Percentiles rank a stretch among this genome's conserved stretches.
phyloP scores from a whole-genome alignment of 1,139 yeast genomes.

The Trichomonascaceae sp. region DNA sequence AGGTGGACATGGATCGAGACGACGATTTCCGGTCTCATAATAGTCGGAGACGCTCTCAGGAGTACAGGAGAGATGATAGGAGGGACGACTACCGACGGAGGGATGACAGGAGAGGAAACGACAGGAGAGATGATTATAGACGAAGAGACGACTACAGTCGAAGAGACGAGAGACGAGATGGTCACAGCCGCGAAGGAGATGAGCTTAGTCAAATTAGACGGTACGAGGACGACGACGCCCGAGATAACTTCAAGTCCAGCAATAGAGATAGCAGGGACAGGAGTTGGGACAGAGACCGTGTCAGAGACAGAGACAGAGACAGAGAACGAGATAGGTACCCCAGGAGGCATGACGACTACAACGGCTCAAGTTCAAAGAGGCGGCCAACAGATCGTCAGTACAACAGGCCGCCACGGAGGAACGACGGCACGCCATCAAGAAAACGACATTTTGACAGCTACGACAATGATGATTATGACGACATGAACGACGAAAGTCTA shows the following conservation, averaged over 20 bases:
- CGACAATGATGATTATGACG: too few species aligned
- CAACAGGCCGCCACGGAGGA: constrained; percentile 9
- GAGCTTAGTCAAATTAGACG: constrained; percentile 8
- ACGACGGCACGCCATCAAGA: constrained; percentile 7
- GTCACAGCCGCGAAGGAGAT: constrained; percentile 5
- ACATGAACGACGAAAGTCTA: too few species aligned
- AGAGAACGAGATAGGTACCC: too few species aligned
- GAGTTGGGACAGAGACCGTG: constrained; percentile 4
- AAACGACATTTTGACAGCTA: constrained; percentile 3
- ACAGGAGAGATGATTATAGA: constrained; percentile 1
- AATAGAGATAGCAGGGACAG: constrained; percentile 7
- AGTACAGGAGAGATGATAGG: constrained; percentile 1
- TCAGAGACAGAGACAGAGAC: constrained; percentile 8
- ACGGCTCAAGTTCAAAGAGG: constrained; percentile 11
- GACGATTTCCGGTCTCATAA: not conserved
- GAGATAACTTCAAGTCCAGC: constrained; percentile 7
- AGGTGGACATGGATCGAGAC: not conserved
- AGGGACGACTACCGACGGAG: constrained; percentile 1
- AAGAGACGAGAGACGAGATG: constrained; percentile 5
- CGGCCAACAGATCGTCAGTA: constrained; percentile 10
- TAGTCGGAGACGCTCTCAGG: not conserved
- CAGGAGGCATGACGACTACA: constrained; percentile 6
- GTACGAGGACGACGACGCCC: constrained; percentile 7
- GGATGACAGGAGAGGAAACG: constrained; percentile 3
- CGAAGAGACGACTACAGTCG: constrained; percentile 4